Evolutionary conservation across 805 yeast genomes (phyloP), one percentile per base, ranked within the genome.

Genomic region (Lipomyces yamadae): DNA sequence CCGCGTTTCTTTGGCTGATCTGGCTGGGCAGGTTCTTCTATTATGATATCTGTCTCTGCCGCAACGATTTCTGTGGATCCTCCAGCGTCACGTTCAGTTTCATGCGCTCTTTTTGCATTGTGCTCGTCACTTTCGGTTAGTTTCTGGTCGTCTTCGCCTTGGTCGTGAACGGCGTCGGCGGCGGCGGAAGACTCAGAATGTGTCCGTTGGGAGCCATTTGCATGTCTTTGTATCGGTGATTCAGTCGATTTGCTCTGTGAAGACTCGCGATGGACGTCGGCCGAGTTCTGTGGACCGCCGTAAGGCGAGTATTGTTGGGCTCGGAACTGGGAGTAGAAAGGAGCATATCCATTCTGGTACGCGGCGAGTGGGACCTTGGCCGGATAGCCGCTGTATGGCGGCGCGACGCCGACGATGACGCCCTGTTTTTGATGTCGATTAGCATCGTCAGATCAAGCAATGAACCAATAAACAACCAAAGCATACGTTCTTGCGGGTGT

Each of bases 281-380:
- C 24, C 8, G 48, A 2, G 48, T 5, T 15, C 55, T 33, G 32
- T 24, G 55, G 55, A 10, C 55, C 55, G 4, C 8, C 15, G 34
- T 52, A 52, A 15, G 32, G 55, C n/a, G 55, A n/a, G 32, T 52
- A 52, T 6, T 29, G 55, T 32, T 52, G 37, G 13, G 66, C 39
- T 11, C 66, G 66, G 56, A 61, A 64, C 50, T 55, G 60, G 15
- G 33, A 34, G 53, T 61, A 64, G 29, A 62, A 64, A 2, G 63
- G 15, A 2, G 67, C 61, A 32, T 64, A 64, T 15, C 66, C 67
- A 15, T 61, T 54, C 29, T 58, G 61, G 42, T 55, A 62, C 18
- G 65, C 67, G 4, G 65, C 11, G n/a, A 62, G 34, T 29, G 66
- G 65, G 33, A 57, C 62, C 35, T 64, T 64, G 35, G 66, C 60